Percentiles rank a stretch among this genome's conserved stretches.
These are phyloP conservation scores for Phanerodontia chrysosporium DNA, from an alignment of 768 basidiomycete genomes.

Conservation along the genomic window DNA sequence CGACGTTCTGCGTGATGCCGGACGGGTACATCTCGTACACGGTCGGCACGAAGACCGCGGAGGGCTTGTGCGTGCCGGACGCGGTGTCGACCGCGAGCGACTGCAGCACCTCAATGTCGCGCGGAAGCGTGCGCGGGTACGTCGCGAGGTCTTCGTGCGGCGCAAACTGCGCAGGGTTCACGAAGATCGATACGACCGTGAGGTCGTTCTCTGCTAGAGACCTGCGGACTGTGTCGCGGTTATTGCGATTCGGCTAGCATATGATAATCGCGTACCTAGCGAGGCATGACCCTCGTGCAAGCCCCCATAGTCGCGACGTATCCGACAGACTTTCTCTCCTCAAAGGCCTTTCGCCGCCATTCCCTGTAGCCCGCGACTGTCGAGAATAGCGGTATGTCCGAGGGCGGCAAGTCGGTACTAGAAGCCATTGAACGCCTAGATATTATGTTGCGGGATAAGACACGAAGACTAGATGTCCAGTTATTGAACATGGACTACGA, in stretches of 20 bases:
- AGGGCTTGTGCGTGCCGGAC: conserved; percentile 38
- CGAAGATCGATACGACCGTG: conserved; percentile 93
- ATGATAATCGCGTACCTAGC: conserved; percentile 66
- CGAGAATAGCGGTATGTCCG: conserved; percentile 46
- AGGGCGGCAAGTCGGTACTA: conserved; percentile 22
- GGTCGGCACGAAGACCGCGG: conserved; percentile 76
- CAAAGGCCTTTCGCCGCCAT: conserved; percentile 71
- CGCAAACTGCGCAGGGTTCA: conserved; percentile 97
- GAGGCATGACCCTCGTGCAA: conserved; percentile 90
- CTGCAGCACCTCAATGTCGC: conserved; percentile 64
- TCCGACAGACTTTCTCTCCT: conserved; percentile 66
- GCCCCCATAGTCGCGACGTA: conserved; percentile 99
- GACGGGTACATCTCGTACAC: conserved; percentile 90
- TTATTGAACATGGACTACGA: conserved; percentile 1
- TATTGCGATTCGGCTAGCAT: neutral
- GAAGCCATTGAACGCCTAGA: conserved; percentile 3
- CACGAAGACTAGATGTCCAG: neutral
- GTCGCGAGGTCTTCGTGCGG: conserved; percentile 89
- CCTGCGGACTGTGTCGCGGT: conserved; percentile 52
- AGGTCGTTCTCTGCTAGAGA: conserved; percentile 77
- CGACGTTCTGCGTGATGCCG: conserved; percentile 75
- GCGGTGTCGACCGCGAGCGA: conserved; percentile 17
- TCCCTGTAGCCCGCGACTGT: conserved; percentile 57
- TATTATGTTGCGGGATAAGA: neutral
- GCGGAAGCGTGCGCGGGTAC: conserved; percentile 84